phyloP scores from a whole-genome alignment of 305 asterid species.

The Fraxinus velutina region DNA sequence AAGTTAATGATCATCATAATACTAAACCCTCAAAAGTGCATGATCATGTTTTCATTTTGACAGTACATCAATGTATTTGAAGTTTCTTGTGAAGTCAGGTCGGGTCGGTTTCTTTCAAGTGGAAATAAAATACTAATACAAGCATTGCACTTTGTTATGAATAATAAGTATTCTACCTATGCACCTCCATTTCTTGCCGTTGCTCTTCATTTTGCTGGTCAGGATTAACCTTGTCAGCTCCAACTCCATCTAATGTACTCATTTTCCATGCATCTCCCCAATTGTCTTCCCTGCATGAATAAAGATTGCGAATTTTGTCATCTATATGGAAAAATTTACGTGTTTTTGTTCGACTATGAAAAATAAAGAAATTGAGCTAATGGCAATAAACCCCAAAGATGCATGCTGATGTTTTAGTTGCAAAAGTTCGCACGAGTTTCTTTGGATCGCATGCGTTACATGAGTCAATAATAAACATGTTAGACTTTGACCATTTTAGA shows the following conservation, averaged over 20 bases:
- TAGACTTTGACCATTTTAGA: not conserved
- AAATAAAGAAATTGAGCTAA: not conserved
- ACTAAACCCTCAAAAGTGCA: not conserved
- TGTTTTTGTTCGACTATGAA: not conserved
- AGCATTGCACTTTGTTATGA: not conserved
- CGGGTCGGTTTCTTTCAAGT: not conserved
- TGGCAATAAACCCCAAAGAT: not conserved
- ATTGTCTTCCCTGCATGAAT: not conserved
- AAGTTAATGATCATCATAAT: not conserved
- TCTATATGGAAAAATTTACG: not conserved
- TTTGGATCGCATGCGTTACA: not conserved
- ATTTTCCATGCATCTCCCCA: not conserved
- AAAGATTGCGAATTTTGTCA: not conserved
- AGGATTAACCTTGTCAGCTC: not conserved
- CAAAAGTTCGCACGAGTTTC: not conserved
- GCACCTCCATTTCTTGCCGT: not conserved
- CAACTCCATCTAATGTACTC: not conserved
- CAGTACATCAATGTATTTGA: not conserved
- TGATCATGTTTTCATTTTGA: not conserved
- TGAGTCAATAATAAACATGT: not conserved
- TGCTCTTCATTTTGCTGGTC: not conserved
- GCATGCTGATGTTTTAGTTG: not conserved
- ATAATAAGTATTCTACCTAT: not conserved
- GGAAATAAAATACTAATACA: not conserved
- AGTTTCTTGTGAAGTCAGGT: not conserved